phyloP scores from a whole-genome alignment of 345 rosid genomes.

The Cardamine occulta region DNA sequence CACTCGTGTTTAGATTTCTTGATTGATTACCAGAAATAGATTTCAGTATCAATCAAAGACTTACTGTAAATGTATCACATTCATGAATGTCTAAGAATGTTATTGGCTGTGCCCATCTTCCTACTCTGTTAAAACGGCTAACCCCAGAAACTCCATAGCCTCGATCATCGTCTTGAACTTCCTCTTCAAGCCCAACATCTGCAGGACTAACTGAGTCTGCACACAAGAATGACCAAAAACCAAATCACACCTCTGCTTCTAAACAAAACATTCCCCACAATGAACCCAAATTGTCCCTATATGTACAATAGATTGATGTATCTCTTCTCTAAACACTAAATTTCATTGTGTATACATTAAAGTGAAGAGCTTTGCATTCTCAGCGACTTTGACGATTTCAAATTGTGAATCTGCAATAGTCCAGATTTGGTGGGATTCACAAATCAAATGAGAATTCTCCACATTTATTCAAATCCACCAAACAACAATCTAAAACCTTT shows the following conservation, averaged over 20 bases:
- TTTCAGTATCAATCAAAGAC: constrained; percentile 14
- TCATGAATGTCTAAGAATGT: constrained; percentile 78
- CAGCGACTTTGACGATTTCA: constrained; percentile 7
- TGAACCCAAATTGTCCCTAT: neutral
- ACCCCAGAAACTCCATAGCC: constrained; percentile 79
- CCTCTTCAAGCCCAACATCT: constrained; percentile 82
- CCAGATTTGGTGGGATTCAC: constrained; percentile 5
- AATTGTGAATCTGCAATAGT: constrained; percentile 13
- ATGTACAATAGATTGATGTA: constrained; percentile 1
- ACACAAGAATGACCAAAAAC: constrained; percentile 22
- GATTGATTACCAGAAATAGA: constrained; percentile 17
- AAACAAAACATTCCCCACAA: constrained; percentile 10
- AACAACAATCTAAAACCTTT: constrained; percentile 30
- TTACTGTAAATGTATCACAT: constrained; percentile 73
- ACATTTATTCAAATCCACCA: constrained; percentile 34
- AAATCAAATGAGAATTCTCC: neutral
- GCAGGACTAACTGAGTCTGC: constrained; percentile 76
- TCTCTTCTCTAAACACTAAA: constrained; percentile 1
- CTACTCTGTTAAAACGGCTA: constrained; percentile 53
- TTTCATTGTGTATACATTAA: neutral
- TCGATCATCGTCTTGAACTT: constrained; percentile 74
- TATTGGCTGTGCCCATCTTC: constrained; percentile 91
- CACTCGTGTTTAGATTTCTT: neutral
- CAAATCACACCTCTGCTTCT: constrained; percentile 19
- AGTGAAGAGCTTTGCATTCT: constrained; percentile 2